These are phyloP conservation scores for Sphenostylis stenocarpa DNA, from an alignment of 306 rosid species.

Conservation along the genomic window DNA sequence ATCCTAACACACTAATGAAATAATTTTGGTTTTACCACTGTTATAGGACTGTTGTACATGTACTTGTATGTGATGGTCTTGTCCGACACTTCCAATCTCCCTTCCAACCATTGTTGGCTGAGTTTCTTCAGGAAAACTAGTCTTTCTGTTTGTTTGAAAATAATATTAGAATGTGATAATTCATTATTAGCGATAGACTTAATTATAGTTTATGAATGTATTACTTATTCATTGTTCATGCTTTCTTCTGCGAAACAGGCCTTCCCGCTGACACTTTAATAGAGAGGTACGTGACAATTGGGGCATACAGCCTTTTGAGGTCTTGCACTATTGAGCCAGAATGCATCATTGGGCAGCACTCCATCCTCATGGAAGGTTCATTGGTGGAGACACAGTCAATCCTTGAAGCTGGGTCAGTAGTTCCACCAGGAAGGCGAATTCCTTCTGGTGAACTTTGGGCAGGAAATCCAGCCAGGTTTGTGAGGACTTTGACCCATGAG, in stretches of 20 bases:
- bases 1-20: not conserved
- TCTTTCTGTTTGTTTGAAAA: not conserved
- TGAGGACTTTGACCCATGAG: constrained; percentile 81
- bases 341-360: constrained; percentile 95
- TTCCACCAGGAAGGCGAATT: constrained; percentile 95
- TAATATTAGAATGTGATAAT: not conserved
- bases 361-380: constrained; percentile 98
- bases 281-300: constrained; percentile 89
- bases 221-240: constrained; percentile 23
- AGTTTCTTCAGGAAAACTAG: not conserved
- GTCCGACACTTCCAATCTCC: not conserved
- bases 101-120: not conserved
- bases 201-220: not conserved
- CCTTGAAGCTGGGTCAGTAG: constrained; percentile 98
- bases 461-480: constrained; percentile 95
- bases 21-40: not conserved
- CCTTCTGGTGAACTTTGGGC: constrained; percentile 98
- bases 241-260: constrained; percentile 55
- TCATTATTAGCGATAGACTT: too few species aligned
- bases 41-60: not conserved
- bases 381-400: constrained; percentile 91
- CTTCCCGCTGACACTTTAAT: constrained; percentile 88
- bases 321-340: constrained; percentile 98
- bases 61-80: not conserved
- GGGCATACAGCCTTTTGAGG: constrained; percentile 90